Percentiles rank a stretch among this genome's conserved stretches.
Evolutionary conservation across 2,329 filamentous ascomycete genomes (phyloP).

Genomic region (Colletotrichum melonis): DNA sequence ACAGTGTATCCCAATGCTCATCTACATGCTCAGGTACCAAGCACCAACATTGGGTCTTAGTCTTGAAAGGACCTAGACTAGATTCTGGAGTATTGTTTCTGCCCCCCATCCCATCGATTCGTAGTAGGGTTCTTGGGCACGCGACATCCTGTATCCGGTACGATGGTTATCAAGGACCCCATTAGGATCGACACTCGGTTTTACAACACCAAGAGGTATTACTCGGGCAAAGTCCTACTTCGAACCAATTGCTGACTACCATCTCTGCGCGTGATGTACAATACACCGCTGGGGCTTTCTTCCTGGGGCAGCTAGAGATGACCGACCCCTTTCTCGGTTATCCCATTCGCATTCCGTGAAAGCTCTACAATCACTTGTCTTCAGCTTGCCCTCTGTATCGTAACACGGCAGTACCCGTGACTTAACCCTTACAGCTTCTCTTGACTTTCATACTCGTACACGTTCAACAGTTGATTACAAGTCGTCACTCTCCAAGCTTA

Average conservation of each 20-base stretch:
- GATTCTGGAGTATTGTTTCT: neutral
- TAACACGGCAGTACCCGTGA: neutral
- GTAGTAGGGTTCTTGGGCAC: neutral
- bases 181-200: neutral
- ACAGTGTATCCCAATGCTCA: neutral
- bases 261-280: neutral
- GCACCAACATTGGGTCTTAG: neutral
- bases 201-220: neutral
- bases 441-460: neutral
- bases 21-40: neutral
- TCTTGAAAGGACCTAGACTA: neutral
- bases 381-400: neutral
- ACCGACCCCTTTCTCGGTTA: too few relatives aligned
- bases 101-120: neutral
- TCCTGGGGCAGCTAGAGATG: neutral
- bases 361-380: neutral
- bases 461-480: neutral
- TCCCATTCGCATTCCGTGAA: neutral
- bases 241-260: neutral
- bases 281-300: neutral
- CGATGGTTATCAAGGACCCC: neutral
- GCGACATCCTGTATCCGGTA: neutral
- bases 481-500: constrained; percentile 33
- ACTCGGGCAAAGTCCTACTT: neutral
- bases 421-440: neutral